phyloP scores from a whole-genome alignment of 1,284 basidiomycete species.

The Rhodotorula sp. region DNA sequence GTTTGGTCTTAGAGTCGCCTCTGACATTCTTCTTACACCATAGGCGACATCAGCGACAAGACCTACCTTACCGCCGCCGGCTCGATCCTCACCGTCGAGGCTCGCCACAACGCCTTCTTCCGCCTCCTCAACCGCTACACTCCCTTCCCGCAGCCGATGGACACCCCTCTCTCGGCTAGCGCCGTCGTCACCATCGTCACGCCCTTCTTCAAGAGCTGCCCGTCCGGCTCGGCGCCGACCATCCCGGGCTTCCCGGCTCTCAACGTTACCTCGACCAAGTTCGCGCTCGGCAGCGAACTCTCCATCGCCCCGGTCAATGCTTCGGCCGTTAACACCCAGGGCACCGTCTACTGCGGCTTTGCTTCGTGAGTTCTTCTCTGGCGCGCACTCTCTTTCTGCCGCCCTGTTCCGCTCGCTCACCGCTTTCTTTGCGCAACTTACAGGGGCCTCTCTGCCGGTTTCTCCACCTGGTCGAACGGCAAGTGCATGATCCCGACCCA shows the following conservation, averaged over 20 bases:
- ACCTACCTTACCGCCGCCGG: constrained; percentile 50
- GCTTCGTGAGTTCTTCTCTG: constrained; percentile 24
- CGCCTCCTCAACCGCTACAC: constrained; percentile 13
- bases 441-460: constrained; percentile 55
- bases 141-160: constrained; percentile 15
- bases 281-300: constrained; percentile 47
- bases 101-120: constrained; percentile 23
- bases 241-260: constrained; percentile 54
- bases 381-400: constrained; percentile 42
- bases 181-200: constrained; percentile 30
- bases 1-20: neutral
- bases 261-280: constrained; percentile 43
- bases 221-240: constrained; percentile 51
- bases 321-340: constrained; percentile 50
- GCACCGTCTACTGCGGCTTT: constrained; percentile 46
- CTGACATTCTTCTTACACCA: neutral
- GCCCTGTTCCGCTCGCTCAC: too few relatives aligned
- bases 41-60: constrained; percentile 1
- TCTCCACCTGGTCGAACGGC: constrained; percentile 44
- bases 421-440: constrained; percentile 18
- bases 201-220: constrained; percentile 55
- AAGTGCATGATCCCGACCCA: constrained; percentile 27
- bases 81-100: constrained; percentile 50
- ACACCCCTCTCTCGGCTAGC: constrained; percentile 36
- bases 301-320: constrained; percentile 52